Conservation (phyloP, 768 basidiomycete genomes). For the Boletus insuetus region DNA sequence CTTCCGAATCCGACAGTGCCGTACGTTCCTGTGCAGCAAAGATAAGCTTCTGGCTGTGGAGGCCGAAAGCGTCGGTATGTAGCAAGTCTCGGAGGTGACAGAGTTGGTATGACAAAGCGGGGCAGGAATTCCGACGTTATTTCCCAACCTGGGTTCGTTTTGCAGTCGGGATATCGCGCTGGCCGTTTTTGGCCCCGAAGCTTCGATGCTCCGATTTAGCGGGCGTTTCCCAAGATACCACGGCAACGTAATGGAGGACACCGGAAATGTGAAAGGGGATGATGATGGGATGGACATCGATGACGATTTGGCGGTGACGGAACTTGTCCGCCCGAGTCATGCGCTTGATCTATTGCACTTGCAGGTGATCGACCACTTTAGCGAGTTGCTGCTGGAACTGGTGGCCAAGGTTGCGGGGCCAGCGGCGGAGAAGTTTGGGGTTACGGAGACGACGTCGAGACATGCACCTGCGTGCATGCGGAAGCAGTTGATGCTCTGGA, state of each 20-base stretch:
- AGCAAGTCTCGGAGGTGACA: neutral
- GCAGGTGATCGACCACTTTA: constrained; percentile 69
- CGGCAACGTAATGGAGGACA: constrained; percentile 27
- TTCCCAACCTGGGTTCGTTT: constrained; percentile 35
- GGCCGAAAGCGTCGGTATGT: constrained; percentile 45
- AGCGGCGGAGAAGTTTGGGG: constrained; percentile 41
- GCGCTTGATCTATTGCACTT: constrained; percentile 65
- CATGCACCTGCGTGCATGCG: constrained; percentile 54
- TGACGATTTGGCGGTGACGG: constrained; percentile 41
- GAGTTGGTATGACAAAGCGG: constrained; percentile 12
- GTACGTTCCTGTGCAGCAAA: constrained; percentile 61
- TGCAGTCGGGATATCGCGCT: constrained; percentile 53
- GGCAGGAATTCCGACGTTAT: constrained; percentile 24
- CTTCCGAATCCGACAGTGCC: constrained; percentile 34
- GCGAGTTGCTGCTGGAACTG: constrained; percentile 55
- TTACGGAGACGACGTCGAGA: constrained; percentile 37
- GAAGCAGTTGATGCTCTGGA: constrained; percentile 50
- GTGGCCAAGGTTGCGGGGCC: constrained; percentile 52
- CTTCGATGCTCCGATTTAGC: constrained; percentile 40
- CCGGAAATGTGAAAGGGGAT: constrained; percentile 24
- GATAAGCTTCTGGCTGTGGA: constrained; percentile 67
- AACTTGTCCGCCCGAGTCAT: constrained; percentile 46
- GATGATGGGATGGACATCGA: constrained; percentile 63
- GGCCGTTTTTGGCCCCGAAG: constrained; percentile 41
- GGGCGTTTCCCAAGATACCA: constrained; percentile 36